phyloP scores from a whole-genome alignment of 768 basidiomycete genomes.

The Agrocybe praecox region DNA sequence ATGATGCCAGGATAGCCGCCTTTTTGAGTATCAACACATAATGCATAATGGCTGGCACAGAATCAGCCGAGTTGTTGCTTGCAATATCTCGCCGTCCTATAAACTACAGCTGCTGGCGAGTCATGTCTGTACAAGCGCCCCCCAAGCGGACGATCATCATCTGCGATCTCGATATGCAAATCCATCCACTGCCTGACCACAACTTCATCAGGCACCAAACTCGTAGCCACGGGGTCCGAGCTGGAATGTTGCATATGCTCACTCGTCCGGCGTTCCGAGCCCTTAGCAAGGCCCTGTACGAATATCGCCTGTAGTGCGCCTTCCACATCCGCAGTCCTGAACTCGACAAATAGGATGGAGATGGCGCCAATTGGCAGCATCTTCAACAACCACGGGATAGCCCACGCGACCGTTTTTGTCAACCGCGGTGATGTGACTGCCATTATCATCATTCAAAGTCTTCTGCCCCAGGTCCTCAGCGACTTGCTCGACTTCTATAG shows the following conservation, averaged over 20 bases:
- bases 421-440: constrained; percentile 18
- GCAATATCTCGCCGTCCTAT: too few species aligned
- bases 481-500: constrained; percentile 30
- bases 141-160: neutral
- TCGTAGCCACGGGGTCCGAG: constrained; percentile 21
- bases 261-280: neutral
- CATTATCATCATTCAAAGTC: constrained; percentile 6
- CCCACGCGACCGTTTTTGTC: constrained; percentile 28
- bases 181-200: constrained; percentile 37
- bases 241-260: neutral
- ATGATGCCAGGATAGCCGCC: too few species aligned
- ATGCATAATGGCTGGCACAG: too few species aligned
- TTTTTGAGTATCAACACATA: too few species aligned
- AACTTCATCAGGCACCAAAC: constrained; percentile 35
- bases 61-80: too few species aligned
- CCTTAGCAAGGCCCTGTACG: constrained; percentile 22
- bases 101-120: too few species aligned
- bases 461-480: constrained; percentile 32
- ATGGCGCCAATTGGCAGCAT: constrained; percentile 27
- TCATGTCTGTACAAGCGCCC: too few species aligned
- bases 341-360: constrained; percentile 40
- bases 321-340: constrained; percentile 33
- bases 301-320: constrained; percentile 33
- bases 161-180: constrained; percentile 32
- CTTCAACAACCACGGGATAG: constrained; percentile 31